Evolutionary conservation across 139 green algal species (phyloP).

Genomic region (Desmodesmus armatus): DNA sequence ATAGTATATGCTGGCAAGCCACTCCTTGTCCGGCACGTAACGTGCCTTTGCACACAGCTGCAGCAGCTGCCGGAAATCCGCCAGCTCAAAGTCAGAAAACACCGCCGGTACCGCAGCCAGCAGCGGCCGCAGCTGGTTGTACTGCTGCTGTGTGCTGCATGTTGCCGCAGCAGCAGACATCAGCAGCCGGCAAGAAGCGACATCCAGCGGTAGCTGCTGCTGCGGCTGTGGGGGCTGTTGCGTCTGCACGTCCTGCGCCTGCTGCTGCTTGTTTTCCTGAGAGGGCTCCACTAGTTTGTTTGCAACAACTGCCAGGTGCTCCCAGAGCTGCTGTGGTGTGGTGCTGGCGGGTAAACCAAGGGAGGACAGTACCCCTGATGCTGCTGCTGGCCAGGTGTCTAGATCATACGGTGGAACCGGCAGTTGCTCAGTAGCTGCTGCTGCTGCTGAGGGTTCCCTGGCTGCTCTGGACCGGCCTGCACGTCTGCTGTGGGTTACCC

Average conservation of each 20-base stretch:
- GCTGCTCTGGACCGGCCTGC: background rate
- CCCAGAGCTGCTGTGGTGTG: constrained; percentile 4
- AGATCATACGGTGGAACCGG: background rate
- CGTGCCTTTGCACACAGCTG: constrained; percentile 23
- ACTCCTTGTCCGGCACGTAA: constrained; percentile 31
- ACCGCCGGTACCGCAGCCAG: background rate
- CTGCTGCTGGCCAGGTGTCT: background rate
- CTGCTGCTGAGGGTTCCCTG: background rate
- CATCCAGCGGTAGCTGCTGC: background rate
- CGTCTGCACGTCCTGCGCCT: background rate
- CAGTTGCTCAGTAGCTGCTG: background rate
- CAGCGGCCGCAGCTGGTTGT: background rate
- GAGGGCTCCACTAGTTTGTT: background rate
- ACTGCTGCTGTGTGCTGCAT: constrained; percentile 20
- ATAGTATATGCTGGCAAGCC: constrained; percentile 15
- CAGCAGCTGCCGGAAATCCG: constrained; percentile 22
- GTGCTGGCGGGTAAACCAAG: background rate
- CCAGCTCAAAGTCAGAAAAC: background rate
- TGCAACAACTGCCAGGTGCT: background rate
- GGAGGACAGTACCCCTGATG: background rate
- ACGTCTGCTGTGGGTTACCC: background rate
- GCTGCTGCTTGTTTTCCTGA: background rate
- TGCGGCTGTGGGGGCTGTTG: background rate
- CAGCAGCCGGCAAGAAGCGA: background rate
- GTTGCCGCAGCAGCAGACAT: background rate